Conservation (phyloP, 2,329 filamentous ascomycete species). For the Hypoxylon sp. region DNA sequence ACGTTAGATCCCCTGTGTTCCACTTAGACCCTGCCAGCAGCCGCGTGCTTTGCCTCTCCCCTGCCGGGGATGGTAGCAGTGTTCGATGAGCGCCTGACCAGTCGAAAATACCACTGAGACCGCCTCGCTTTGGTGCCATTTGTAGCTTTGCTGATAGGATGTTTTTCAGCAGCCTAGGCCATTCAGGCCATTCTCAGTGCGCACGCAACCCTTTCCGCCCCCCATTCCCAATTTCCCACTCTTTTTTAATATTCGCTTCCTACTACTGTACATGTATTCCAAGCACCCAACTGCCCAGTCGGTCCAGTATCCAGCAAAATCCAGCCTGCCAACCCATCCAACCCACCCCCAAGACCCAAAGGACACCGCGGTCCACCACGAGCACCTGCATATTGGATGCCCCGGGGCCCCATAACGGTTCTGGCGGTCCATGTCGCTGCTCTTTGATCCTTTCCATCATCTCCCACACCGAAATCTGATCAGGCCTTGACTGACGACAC, state of each 20-base stretch:
- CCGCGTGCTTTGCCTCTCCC: constrained; percentile 37
- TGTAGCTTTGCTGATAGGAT: constrained; percentile 33
- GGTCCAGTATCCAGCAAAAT: not conserved
- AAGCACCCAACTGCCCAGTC: constrained; percentile 9
- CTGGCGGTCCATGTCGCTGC: constrained; percentile 31
- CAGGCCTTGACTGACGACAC: constrained; percentile 22
- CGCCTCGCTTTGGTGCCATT: constrained; percentile 27
- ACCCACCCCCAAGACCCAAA: constrained; percentile 15
- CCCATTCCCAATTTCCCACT: constrained; percentile 16
- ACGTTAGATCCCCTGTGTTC: constrained; percentile 30
- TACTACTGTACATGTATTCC: not conserved
- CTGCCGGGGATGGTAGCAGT: constrained; percentile 34
- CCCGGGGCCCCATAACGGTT: constrained; percentile 42
- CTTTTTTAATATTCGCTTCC: constrained; percentile 14
- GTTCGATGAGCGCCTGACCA: constrained; percentile 39
- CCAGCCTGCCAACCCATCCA: constrained; percentile 4
- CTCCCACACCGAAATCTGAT: constrained; percentile 42
- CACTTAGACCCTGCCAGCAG: constrained; percentile 36
- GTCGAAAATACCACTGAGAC: constrained; percentile 39
- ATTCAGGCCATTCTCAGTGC: constrained; percentile 5
- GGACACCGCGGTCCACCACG: constrained; percentile 36
- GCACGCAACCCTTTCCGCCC: constrained; percentile 10
- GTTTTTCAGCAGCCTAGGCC: constrained; percentile 40
- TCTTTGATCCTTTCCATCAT: constrained; percentile 35
- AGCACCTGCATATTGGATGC: constrained; percentile 44